A percentile compares a stretch with the other conserved stretches of the same genome.
Evolutionary conservation across 163 green algal species (phyloP).

Genomic region (Scenedesmus sp.): DNA sequence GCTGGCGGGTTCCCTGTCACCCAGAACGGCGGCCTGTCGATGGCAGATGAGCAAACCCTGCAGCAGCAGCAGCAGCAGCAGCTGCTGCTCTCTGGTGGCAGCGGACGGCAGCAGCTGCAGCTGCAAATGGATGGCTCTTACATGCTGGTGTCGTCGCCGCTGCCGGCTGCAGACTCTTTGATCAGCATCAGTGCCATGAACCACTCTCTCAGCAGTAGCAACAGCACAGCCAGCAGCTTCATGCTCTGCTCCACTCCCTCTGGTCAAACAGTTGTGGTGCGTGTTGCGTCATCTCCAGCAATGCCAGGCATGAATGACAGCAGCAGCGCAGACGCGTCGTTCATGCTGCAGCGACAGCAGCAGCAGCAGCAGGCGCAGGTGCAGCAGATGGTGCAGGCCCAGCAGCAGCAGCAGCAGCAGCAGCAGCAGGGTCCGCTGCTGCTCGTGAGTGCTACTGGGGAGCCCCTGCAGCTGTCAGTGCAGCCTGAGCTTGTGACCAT

Average conservation of each 20-base stretch:
- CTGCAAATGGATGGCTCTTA: constrained; percentile 2
- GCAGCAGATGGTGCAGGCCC: background rate
- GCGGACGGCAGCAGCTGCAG: background rate
- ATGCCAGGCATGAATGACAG: background rate
- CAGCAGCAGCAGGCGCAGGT: background rate
- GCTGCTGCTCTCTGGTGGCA: background rate
- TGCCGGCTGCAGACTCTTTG: background rate
- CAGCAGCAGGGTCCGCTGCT: background rate
- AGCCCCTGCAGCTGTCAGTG: constrained; percentile 27
- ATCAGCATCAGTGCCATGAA: background rate
- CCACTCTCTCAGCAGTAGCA: background rate
- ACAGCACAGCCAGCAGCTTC: background rate
- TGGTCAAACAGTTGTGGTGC: background rate
- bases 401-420: background rate
- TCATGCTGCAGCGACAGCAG: background rate
- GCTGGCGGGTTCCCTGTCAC: background rate
- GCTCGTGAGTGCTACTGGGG: background rate
- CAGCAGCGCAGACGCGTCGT: background rate
- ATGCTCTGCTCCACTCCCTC: background rate
- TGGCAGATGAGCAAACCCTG: background rate
- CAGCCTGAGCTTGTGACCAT: constrained; percentile 18
- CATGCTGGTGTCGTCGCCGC: background rate
- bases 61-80: constrained; percentile 28
- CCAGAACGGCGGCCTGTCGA: background rate
- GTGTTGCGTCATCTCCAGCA: background rate